Base-by-base conservation (phyloP, 371 early-diverging fungal species). In the Smittium culicis region DNA sequence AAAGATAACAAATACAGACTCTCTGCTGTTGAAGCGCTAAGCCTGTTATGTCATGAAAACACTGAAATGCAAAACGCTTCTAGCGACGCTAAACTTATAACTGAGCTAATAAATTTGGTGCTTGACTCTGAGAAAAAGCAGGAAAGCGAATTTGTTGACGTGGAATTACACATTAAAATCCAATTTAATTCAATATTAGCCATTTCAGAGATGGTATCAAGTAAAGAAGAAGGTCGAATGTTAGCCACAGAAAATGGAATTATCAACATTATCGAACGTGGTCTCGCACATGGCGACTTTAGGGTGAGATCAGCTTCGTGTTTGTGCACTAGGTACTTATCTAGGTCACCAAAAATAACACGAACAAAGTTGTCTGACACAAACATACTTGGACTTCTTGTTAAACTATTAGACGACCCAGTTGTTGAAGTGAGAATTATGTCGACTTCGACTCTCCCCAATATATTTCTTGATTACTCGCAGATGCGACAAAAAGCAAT, bases 1-100 rank as follows among this genome's bases (percentile, higher is more conserved):
- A 33, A 54, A n/a, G 45, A 32, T 17, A 69, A 61, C 17, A 60
- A 66, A 3, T 55, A 29, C 32, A 58, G 34, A 14, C 66, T 74
- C 34, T 64, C 62, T 3, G 74, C 65, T n/a, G 60, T 76, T 14
- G 67, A 69, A 64, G 69, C 76, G 27, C 69, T 76, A 24, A 75
- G 73, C 5, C 74, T 74, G 63, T 35, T 76, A 61, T 76, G 76
- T 66, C 76, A 76, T 60, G 75, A 70, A 66, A 75, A 76, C 57
- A 69, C 67, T 11, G 76, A 76, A 14, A 76, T 73, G 8, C 76
- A 76, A 69, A 64, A 62, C 34, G 75, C 73, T 2, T 77, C 76
- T 24, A 68, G 65, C 55, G 66, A 66, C 31, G 76, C 73, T 8
- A 72, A 73, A 28, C 72, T 69, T 8, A 70, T 76, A 25, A 54